phyloP scores from a whole-genome alignment of 2,329 filamentous ascomycete genomes.

The Aureobasidium sp. region DNA sequence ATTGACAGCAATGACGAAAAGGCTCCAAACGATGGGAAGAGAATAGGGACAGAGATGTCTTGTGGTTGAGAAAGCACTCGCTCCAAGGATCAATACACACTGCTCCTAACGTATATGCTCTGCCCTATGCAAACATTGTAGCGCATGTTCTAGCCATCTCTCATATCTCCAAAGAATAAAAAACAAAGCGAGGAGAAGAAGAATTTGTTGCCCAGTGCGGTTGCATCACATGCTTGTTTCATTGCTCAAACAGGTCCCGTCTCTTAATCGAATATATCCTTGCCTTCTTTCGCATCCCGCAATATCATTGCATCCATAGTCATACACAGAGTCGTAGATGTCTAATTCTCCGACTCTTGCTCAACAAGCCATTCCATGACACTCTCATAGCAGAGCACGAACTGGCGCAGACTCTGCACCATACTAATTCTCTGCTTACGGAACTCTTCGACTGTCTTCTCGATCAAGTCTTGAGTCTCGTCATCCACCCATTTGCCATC shows the following conservation, averaged over 20 bases:
- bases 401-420: slow-evolving; percentile 91
- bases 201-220: background rate
- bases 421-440: slow-evolving; percentile 83
- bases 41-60: no score
- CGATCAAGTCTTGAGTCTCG: slow-evolving; percentile 69
- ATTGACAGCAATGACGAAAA: no score
- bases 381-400: slow-evolving; percentile 93
- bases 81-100: background rate
- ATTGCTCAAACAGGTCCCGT: background rate
- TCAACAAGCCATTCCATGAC: slow-evolving; percentile 75
- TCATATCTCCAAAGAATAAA: background rate
- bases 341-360: slow-evolving; percentile 25
- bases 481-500: slow-evolving; percentile 59
- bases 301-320: background rate
- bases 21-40: no score
- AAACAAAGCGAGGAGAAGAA: background rate
- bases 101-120: slow-evolving; percentile 1
- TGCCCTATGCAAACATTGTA: background rate
- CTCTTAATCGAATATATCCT: background rate
- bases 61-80: background rate
- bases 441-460: slow-evolving; percentile 86
- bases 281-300: background rate
- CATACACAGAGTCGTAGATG: background rate
- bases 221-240: background rate
- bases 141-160: background rate